Conservation (phyloP, 148 eudicot species). For the Euryodendron excelsum region DNA sequence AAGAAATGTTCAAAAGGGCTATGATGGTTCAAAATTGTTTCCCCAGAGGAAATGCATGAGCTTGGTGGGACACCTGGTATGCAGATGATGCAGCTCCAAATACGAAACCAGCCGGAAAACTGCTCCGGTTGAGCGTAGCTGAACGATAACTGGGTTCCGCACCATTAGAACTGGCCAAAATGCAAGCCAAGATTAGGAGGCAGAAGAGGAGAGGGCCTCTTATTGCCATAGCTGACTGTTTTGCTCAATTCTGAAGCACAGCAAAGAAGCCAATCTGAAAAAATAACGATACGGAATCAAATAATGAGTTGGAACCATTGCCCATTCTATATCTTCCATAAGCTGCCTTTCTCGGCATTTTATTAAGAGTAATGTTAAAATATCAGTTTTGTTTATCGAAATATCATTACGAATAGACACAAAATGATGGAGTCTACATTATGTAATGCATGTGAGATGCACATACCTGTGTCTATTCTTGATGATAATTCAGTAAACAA, state of each 20-base stretch:
- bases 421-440: too few species aligned
- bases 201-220: background rate
- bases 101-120: constrained; percentile 7
- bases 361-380: too few species aligned
- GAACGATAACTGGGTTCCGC: background rate
- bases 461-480: too few species aligned
- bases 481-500: too few species aligned
- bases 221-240: background rate
- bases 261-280: too few species aligned
- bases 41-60: background rate
- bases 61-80: background rate
- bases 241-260: background rate
- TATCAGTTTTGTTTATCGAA: too few species aligned
- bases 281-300: too few species aligned
- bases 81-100: background rate
- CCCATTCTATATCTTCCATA: too few species aligned
- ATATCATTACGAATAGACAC: too few species aligned
- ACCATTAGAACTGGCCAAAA: background rate
- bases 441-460: too few species aligned
- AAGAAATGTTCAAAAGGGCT: background rate
- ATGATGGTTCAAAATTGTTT: background rate
- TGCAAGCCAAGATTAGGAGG: background rate
- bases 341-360: too few species aligned
- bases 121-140: background rate
- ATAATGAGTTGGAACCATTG: too few species aligned